Conservation (phyloP, 2,329 filamentous ascomycete genomes). For the Teratosphaeriaceae sp. region DNA sequence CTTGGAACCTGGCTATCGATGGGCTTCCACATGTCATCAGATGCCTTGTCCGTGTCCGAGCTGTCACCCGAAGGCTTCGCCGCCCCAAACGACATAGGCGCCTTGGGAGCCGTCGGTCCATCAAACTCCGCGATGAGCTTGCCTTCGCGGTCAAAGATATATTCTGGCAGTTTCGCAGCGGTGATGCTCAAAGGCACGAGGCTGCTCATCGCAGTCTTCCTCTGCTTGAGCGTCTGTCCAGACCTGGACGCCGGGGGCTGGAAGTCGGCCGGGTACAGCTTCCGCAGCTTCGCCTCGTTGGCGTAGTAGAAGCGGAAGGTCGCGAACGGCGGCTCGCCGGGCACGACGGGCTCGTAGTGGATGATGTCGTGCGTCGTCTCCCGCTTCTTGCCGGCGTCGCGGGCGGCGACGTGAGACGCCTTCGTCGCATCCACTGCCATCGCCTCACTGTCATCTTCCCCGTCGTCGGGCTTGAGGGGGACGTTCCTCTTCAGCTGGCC, state of each 20-base stretch:
- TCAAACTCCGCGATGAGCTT: not conserved
- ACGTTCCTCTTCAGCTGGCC: not conserved
- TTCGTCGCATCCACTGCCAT: slow-evolving; percentile 1
- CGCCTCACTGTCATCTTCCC: not conserved
- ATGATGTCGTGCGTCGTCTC: not conserved
- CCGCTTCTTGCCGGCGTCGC: not conserved
- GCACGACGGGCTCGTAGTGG: slow-evolving; percentile 2
- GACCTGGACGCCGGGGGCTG: not conserved
- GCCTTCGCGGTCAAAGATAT: not conserved
- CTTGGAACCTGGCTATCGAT: too few species aligned
- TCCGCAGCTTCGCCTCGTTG: slow-evolving; percentile 9
- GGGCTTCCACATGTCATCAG: too few species aligned
- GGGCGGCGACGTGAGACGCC: slow-evolving; percentile 5
- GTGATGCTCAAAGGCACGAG: not conserved
- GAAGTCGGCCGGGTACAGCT: slow-evolving; percentile 8
- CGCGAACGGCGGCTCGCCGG: slow-evolving; percentile 5
- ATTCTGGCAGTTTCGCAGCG: not conserved
- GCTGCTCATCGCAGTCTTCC: not conserved
- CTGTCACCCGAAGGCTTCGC: too few species aligned
- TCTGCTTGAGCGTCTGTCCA: not conserved
- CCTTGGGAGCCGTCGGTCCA: not conserved
- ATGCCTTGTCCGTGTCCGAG: too few species aligned
- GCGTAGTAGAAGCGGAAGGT: slow-evolving; percentile 14
- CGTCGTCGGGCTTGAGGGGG: not conserved
- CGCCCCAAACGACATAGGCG: not conserved